phyloP scores from a whole-genome alignment of 805 yeast species.

The Candida wancherniae region DNA sequence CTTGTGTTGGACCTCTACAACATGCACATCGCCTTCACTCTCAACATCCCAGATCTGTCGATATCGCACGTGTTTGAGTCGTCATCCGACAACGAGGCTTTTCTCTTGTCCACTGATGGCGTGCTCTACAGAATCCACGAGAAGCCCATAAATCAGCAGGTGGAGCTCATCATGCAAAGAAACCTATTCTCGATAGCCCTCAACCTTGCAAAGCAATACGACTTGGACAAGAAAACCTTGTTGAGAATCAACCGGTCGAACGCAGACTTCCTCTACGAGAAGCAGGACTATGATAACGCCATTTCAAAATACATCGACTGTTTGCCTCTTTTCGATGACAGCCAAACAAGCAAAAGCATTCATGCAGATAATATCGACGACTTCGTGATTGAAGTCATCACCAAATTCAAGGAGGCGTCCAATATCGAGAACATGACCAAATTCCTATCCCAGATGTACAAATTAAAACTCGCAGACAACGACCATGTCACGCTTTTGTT shows the following conservation, averaged over 20 bases:
- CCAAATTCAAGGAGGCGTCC: conserved; percentile 73
- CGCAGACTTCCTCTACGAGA: conserved; percentile 69
- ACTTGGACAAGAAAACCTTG: conserved; percentile 26
- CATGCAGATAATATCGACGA: conserved; percentile 18
- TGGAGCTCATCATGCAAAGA: conserved; percentile 63
- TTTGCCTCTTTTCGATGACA: conserved; percentile 20
- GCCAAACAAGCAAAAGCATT: conserved; percentile 1
- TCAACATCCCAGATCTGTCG: conserved; percentile 57
- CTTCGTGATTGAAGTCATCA: conserved; percentile 64
- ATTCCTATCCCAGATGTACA: conserved; percentile 59
- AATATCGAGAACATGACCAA: conserved; percentile 59
- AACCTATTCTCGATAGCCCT: conserved; percentile 72
- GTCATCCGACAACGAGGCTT: conserved; percentile 47
- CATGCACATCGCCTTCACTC: conserved; percentile 64
- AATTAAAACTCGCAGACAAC: conserved; percentile 51
- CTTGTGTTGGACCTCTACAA: conserved; percentile 65
- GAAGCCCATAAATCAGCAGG: conserved; percentile 59
- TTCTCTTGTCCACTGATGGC: conserved; percentile 70
- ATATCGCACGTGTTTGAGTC: conserved; percentile 54
- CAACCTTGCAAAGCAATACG: conserved; percentile 48
- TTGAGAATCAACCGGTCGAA: conserved; percentile 38
- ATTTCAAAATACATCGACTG: conserved; percentile 65
- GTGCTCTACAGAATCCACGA: conserved; percentile 64
- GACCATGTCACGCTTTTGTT: conserved; percentile 80
- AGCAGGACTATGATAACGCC: conserved; percentile 63